Evolutionary conservation across 768 basidiomycete genomes (phyloP), one percentile per base, ranked within the genome.

Genomic region (Mycena albidolilacea): DNA sequence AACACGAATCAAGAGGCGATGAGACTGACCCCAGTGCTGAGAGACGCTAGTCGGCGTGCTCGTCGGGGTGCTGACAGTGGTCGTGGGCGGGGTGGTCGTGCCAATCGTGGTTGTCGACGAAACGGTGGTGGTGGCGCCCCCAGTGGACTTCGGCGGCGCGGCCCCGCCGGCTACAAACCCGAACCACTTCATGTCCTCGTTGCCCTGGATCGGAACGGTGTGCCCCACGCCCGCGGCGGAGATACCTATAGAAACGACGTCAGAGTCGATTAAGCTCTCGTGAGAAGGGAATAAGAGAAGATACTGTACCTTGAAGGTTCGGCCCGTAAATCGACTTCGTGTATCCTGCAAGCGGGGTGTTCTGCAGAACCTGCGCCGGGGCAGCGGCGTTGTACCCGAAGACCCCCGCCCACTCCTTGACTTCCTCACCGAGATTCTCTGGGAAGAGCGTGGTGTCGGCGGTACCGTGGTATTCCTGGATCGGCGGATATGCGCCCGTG

Each of bases 371-470:
- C 64, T 82, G 78, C 60, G 81, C 84, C 8, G 83, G 79, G 12
- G 80, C 78, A 8, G 87, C 88, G 46, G 76, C 76, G 69, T 81
- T 82, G 76, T 85, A 83, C 8, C 86, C 85, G 73, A 89, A 87
- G 57, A 90, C 84, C 72, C 87, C 88, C 43, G 87, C 88, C 89
- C 89, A 90, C 76, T 90, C 84, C 77, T 88, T 87, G 77, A 90
- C 81, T 61, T 84, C 87, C 79, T 90, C 87, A 35, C 75, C 80
- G 77, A 85, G 88, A 82, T 90, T 89, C 65, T 83, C 79, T 59
- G 84, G 85, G 80, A 84, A 85, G 64, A 90, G 83, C 3, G 87
- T 88, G 12, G 85, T 85, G 75, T 90, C 89, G 48, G 77, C 78
- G 1, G 89, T 89, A 67, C 89, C 89, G 79, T 90, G 88, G 87